phyloP scores from a whole-genome alignment of 768 basidiomycete genomes.

The Asterophora lycoperdoides region DNA sequence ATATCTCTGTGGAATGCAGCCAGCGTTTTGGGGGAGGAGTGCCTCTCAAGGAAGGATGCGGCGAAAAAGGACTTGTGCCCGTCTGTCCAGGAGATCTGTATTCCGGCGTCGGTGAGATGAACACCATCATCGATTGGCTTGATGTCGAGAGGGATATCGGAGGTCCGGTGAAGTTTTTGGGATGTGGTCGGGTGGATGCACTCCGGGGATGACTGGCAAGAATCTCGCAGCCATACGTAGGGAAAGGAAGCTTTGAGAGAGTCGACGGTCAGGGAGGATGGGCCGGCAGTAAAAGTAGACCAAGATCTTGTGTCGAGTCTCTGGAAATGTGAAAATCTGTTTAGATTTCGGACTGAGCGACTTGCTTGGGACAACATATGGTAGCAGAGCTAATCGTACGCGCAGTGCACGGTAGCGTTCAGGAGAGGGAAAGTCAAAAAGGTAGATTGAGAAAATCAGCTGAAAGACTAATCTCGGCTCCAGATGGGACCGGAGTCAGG shows the following conservation, averaged over 20 bases:
- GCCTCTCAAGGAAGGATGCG: constrained; percentile 39
- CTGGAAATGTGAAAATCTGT: neutral
- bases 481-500: too few species aligned
- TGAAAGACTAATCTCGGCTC: too few species aligned
- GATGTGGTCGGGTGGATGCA: constrained; percentile 76
- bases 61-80: constrained; percentile 58
- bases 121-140: constrained; percentile 41
- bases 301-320: constrained; percentile 6
- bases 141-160: constrained; percentile 55
- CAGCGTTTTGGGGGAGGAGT: constrained; percentile 32
- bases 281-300: constrained; percentile 21
- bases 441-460: too few species aligned
- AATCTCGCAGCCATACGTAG: constrained; percentile 79
- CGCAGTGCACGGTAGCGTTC: too few species aligned
- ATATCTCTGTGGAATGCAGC: constrained; percentile 17
- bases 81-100: constrained; percentile 53
- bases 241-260: constrained; percentile 48
- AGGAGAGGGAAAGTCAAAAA: too few species aligned
- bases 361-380: too few species aligned
- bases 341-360: too few species aligned
- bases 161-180: constrained; percentile 73
- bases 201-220: constrained; percentile 60
- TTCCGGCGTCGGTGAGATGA: constrained; percentile 36
- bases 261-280: constrained; percentile 32
- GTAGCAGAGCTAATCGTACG: too few species aligned